These are phyloP conservation scores for Pichia sp. DNA, from an alignment of 1,139 yeast genomes.

Conservation along the genomic window DNA sequence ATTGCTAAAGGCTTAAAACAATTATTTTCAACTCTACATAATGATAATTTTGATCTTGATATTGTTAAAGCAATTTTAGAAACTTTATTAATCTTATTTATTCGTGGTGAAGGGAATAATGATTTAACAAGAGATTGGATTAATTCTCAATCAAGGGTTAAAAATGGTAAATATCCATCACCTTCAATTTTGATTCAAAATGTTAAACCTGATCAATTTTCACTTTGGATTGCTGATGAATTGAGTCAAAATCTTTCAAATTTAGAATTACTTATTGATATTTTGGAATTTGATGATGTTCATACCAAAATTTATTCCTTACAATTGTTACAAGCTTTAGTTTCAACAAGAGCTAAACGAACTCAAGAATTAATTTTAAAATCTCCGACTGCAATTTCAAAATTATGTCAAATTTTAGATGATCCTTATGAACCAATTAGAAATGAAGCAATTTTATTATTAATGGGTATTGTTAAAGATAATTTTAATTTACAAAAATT, in stretches of 20 bases:
- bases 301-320: constrained; percentile 75
- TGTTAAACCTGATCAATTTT: constrained; percentile 66
- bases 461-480: constrained; percentile 76
- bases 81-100: constrained; percentile 74
- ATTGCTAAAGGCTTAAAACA: constrained; percentile 85
- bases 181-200: constrained; percentile 61
- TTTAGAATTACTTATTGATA: constrained; percentile 38
- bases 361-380: constrained; percentile 69
- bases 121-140: constrained; percentile 64
- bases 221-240: constrained; percentile 94
- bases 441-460: constrained; percentile 77
- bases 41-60: constrained; percentile 62
- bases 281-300: constrained; percentile 56
- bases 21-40: constrained; percentile 54
- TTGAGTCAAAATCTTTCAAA: constrained; percentile 64
- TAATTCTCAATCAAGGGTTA: constrained; percentile 68
- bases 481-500: constrained; percentile 85
- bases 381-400: constrained; percentile 75
- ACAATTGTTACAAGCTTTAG: constrained; percentile 79
- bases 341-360: constrained; percentile 66
- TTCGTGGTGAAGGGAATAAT: constrained; percentile 46
- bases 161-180: constrained; percentile 77
- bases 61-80: constrained; percentile 82
- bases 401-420: constrained; percentile 60
- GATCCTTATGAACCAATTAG: constrained; percentile 84